Conservation (phyloP, 192 early-diverging fungal species). For the Oehlia diaphana region DNA sequence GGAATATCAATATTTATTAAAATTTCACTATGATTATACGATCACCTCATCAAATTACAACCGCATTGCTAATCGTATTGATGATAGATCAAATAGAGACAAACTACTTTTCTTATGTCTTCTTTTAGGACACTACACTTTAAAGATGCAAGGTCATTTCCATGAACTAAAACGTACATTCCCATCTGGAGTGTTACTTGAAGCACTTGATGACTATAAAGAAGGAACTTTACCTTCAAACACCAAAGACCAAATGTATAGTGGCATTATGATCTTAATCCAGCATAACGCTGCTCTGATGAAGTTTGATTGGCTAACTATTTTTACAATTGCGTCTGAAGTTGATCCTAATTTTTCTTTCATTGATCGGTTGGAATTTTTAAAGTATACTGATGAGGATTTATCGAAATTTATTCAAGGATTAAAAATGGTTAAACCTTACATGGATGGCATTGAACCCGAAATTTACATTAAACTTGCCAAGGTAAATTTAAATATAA, state of each 20-base stretch:
- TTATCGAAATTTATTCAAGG: not conserved
- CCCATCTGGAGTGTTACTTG: not conserved
- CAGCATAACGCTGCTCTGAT: not conserved
- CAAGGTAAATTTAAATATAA: not conserved
- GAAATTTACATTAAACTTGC: not conserved
- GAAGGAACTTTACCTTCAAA: not conserved
- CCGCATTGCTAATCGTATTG: not conserved
- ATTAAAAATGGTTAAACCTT: not conserved
- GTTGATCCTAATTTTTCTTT: not conserved
- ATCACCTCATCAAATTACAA: not conserved
- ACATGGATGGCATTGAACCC: not conserved
- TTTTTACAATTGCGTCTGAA: not conserved
- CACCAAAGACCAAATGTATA: not conserved
- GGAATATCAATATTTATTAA: not conserved
- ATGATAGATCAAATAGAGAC: not conserved
- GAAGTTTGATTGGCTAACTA: not conserved
- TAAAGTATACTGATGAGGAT: not conserved
- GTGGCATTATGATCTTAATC: not conserved
- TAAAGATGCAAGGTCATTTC: not conserved
- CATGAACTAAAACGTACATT: not conserved
- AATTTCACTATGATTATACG: not conserved
- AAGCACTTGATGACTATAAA: not conserved
- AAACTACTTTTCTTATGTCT: constrained; percentile 1
- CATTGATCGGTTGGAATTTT: not conserved
- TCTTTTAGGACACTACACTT: not conserved